Evolutionary conservation across 306 rosid species (phyloP).

Genomic region (Vachellia collinsii): DNA sequence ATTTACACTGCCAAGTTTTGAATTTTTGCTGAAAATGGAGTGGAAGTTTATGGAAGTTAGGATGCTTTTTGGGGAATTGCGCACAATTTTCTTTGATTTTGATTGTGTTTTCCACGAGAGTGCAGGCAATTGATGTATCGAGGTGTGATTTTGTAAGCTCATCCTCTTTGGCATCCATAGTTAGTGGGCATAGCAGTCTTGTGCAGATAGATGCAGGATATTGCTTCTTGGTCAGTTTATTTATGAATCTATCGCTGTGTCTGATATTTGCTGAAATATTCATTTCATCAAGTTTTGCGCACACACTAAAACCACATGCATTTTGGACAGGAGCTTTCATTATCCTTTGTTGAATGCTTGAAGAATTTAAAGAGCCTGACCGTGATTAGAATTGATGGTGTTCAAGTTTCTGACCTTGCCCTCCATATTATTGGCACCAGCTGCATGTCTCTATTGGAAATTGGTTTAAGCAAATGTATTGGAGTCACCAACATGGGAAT

Average conservation of each 20-base stretch:
- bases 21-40: conserved; percentile 17
- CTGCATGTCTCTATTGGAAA: conserved; percentile 61
- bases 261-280: conserved; percentile 13
- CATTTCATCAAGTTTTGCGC: conserved; percentile 4
- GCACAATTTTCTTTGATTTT: conserved; percentile 14
- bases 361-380: conserved; percentile 55
- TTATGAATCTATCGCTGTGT: conserved; percentile 19
- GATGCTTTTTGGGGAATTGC: conserved; percentile 13
- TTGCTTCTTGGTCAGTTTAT: conserved; percentile 54
- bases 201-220: conserved; percentile 51
- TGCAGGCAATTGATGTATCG: conserved; percentile 69
- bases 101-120: conserved; percentile 20
- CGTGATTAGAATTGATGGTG: conserved; percentile 54
- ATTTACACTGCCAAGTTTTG: conserved; percentile 3
- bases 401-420: conserved; percentile 53
- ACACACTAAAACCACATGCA: conserved; percentile 25
- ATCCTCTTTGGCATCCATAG: conserved; percentile 50
- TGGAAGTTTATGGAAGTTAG: conserved; percentile 17
- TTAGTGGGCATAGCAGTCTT: conserved; percentile 56
- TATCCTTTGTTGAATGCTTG: conserved; percentile 46
- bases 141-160: conserved; percentile 60
- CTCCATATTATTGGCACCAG: conserved; percentile 50
- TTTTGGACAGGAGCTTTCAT: conserved; percentile 54
- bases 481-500: conserved; percentile 63
- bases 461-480: conserved; percentile 72